Evolutionary conservation across 495 filamentous ascomycete species (phyloP).

Genomic region (Hypoxylon intermedium): DNA sequence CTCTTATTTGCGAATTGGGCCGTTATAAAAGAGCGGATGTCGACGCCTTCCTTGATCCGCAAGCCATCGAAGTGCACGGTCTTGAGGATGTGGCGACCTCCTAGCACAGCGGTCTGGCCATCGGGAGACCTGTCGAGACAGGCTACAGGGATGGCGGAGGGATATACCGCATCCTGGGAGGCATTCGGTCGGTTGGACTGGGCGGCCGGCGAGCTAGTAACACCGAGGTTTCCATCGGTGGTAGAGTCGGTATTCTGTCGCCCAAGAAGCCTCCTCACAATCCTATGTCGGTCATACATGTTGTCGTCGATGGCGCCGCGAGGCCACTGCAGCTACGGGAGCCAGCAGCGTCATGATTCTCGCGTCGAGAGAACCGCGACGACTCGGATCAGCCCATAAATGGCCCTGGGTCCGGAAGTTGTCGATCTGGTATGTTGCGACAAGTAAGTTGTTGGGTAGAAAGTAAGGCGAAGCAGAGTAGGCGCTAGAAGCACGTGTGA

Average conservation of each 20-base stretch:
- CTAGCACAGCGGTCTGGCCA: conserved; percentile 78
- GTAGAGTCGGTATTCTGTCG: conserved; percentile 48
- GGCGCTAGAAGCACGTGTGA: neutral
- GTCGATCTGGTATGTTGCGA: conserved; percentile 7
- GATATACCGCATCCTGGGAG: conserved; percentile 76
- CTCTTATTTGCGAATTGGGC: conserved; percentile 71
- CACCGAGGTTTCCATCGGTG: conserved; percentile 45
- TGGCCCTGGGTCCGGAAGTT: neutral
- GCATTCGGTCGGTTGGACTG: conserved; percentile 64
- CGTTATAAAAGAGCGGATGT: conserved; percentile 78
- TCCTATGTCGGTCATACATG: conserved; percentile 56
- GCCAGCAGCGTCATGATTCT: conserved; percentile 41
- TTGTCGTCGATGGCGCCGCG: conserved; percentile 36
- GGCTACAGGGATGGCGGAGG: conserved; percentile 73
- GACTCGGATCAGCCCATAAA: conserved; percentile 21
- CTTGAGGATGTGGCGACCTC: conserved; percentile 83
- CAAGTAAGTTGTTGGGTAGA: neutral
- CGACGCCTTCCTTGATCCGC: conserved; percentile 75
- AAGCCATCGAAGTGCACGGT: conserved; percentile 76
- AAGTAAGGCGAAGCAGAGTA: neutral
- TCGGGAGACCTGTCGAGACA: conserved; percentile 81
- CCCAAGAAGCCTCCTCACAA: conserved; percentile 61
- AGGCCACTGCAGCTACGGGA: conserved; percentile 28
- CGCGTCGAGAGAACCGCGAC: conserved; percentile 6
- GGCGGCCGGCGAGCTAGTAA: conserved; percentile 45